A percentile compares a stretch with the other conserved stretches of the same genome.
Conservation (phyloP, 2,329 filamentous ascomycete genomes). For the Magnaporthales sp. region DNA sequence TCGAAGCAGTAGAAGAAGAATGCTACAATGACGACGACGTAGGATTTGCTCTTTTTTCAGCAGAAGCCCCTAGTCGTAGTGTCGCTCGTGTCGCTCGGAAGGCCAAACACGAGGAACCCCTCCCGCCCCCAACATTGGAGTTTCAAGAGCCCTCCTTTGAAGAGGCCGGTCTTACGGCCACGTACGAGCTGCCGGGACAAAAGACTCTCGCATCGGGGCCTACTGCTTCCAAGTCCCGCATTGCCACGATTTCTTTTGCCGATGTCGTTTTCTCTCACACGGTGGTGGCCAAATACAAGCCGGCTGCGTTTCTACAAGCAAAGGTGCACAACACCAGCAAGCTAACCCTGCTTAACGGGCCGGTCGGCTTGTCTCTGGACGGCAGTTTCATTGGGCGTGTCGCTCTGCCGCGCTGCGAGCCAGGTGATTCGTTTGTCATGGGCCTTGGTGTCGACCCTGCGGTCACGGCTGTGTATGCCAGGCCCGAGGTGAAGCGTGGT, state of each 20-base stretch:
- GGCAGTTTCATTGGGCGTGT: slow-evolving; percentile 52
- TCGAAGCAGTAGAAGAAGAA: not conserved
- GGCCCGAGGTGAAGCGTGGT: slow-evolving; percentile 42
- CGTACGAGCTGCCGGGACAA: slow-evolving; percentile 49
- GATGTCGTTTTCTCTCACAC: slow-evolving; percentile 47
- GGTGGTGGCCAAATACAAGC: slow-evolving; percentile 51
- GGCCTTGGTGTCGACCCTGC: slow-evolving; percentile 51
- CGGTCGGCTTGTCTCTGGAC: slow-evolving; percentile 52
- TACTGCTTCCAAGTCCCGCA: slow-evolving; percentile 47
- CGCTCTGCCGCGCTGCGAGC: slow-evolving; percentile 43
- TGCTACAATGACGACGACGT: not conserved
- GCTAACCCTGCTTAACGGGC: slow-evolving; percentile 46
- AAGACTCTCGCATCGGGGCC: slow-evolving; percentile 47
- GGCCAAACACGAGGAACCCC: not conserved
- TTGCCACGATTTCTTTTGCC: slow-evolving; percentile 43
- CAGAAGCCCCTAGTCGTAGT: not conserved
- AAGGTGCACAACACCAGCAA: slow-evolving; percentile 45
- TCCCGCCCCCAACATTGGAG: slow-evolving; percentile 21
- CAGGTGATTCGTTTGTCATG: slow-evolving; percentile 44
- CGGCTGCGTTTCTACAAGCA: slow-evolving; percentile 51
- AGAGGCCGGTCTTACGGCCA: slow-evolving; percentile 50
- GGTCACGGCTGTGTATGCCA: slow-evolving; percentile 45
- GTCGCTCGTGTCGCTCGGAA: not conserved
- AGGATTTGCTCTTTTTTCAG: not conserved
- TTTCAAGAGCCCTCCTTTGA: slow-evolving; percentile 47